Percentiles rank a stretch among this genome's conserved stretches.
phyloP scores from a whole-genome alignment of 2,329 filamentous ascomycete genomes.

The Alternaria angustiovoidea region DNA sequence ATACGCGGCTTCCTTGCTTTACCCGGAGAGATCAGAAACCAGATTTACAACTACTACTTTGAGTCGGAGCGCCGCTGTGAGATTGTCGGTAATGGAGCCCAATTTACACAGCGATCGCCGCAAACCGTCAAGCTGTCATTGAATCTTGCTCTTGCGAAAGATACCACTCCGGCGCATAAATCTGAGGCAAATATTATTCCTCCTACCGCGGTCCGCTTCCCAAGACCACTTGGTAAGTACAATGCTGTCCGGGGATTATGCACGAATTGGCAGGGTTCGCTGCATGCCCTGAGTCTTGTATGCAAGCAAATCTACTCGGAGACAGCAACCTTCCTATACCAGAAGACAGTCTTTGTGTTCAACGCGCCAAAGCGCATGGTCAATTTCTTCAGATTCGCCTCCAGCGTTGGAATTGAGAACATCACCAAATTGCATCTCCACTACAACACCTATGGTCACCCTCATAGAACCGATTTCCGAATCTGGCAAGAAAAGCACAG shows the following conservation, averaged over 20 bases:
- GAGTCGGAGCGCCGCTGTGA: slow-evolving; percentile 36
- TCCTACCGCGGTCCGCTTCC: slow-evolving; percentile 23
- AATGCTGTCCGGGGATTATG: slow-evolving; percentile 24
- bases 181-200: neutral
- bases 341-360: slow-evolving; percentile 41
- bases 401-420: slow-evolving; percentile 22
- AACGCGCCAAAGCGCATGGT: slow-evolving; percentile 34
- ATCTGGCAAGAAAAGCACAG: slow-evolving; percentile 39
- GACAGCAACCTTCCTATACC: slow-evolving; percentile 38
- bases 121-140: slow-evolving; percentile 27
- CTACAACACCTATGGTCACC: slow-evolving; percentile 41
- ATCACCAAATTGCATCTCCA: slow-evolving; percentile 43
- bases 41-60: slow-evolving; percentile 56
- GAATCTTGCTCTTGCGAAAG: neutral
- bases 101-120: slow-evolving; percentile 11
- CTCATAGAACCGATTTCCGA: slow-evolving; percentile 13
- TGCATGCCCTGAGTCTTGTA: slow-evolving; percentile 39
- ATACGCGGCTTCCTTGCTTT: slow-evolving; percentile 47
- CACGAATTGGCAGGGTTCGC: slow-evolving; percentile 40
- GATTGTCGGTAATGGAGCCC: slow-evolving; percentile 25
- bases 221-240: slow-evolving; percentile 28
- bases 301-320: slow-evolving; percentile 43
- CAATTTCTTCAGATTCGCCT: slow-evolving; percentile 36
- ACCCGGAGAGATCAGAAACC: slow-evolving; percentile 60
- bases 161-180: neutral